Base-by-base conservation (phyloP, 768 basidiomycete species). In the Lepiota subincarnata region DNA sequence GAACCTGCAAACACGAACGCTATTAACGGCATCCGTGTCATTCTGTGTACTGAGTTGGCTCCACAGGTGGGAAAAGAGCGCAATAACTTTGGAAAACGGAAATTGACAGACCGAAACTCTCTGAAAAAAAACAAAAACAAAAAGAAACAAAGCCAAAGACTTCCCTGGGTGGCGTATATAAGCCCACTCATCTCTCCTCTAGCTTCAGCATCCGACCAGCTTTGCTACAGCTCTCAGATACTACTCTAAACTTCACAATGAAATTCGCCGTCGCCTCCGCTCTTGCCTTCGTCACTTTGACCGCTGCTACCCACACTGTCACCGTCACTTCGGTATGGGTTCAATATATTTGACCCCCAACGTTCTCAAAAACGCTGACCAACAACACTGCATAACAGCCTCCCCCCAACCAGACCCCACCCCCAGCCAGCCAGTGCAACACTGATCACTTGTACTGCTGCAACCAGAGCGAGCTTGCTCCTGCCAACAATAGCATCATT, bases 241-340 rank as follows among this genome's bases (percentile, higher is more conserved):
- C 41, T 24, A 19, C 41, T 19, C 41, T 19, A 1, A 19, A 19
- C 18, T 19, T 4, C 18, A 42, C 11, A 19, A 42, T 42, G 41
- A 42, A 42, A 24, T 42, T 42, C 41, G 18, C 41, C 42, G n/a
- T 44, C 26, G 40, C 47, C 34, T 48, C 50, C n/a, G 14, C 48
- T 37, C 10, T 48, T 38, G 14, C 46, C 49, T 41, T 50, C 43
- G 16, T 22, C 4, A 28, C 31, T 14, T 24, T 43, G 31, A 26
- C 44, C 44, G 55, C 53, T 20, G 60, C 57, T 49, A 12, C 19
- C 19, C 41, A 42, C 13, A 58, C 57, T 1, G 46, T 22, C 16
- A 53, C 51, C 5, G 51, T 53, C 51, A 42, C 41, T 14, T 11
- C 41, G 19, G 41, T 42, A 42, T 24, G 41, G 8, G 8, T 4